Evolutionary conservation across 768 basidiomycete genomes (phyloP), one percentile per base, ranked within the genome.

Genomic region (Auricularia heimuer): DNA sequence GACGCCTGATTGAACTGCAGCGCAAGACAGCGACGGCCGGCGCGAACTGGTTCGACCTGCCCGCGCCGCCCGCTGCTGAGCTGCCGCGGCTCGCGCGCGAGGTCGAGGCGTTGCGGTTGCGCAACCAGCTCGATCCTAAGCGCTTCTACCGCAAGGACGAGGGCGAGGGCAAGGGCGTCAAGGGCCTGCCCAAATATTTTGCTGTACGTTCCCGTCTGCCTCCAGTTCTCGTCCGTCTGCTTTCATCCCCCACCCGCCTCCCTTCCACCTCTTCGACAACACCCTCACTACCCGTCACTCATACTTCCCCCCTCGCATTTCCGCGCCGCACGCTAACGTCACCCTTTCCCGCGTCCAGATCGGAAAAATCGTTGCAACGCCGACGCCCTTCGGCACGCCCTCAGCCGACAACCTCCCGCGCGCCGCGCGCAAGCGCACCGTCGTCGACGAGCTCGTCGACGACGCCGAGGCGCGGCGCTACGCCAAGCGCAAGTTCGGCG

Each of bases 41-140:
- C 0, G 81, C 85, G 56, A 82, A 83, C 64, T 96, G 93, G 92
- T 94, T 92, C 73, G 90, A 94, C 73, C 81, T 95, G 64, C 91
- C 93, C 21, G 87, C 89, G 18, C 92, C 93, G 24, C 75, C 83
- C 14, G 89, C 90, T 69, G 85, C 88, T 12, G 91, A 94, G 66
- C 78, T 92, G 16, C 90, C 92, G 42, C 82, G 85, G 44, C 75
- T 94, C 47, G 77, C 93, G 70, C 88, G 89, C 62, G 93, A 97
- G 77, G 88, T 93, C 11, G 90, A 95, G 72, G 89, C 94, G 0
- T 78, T 95, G 64, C 87, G 92, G 36, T 77, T 97, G 60, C 84
- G 88, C 62, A 93, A 93, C 72, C 88, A 92, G 65, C 82, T 97
- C 21, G 94, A 97, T 70, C 93, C 93, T 18, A 97, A 96, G 73